A percentile compares a stretch with the other conserved stretches of the same genome.
These are phyloP conservation scores for Lithohypha guttulata DNA, from an alignment of 2,329 filamentous ascomycete species.

Conservation along the genomic window DNA sequence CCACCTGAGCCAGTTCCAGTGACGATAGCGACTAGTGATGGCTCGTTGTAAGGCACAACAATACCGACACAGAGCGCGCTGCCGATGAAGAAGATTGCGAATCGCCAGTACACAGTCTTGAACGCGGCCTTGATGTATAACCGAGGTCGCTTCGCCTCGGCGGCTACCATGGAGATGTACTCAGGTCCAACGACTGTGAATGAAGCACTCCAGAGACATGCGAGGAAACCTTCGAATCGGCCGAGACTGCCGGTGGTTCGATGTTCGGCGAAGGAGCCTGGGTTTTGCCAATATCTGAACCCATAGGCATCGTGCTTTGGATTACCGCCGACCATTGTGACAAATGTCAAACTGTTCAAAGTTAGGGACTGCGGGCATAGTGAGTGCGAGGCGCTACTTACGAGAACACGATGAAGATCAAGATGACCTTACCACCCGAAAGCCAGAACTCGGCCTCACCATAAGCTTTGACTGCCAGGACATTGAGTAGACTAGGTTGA, in stretches of 20 bases:
- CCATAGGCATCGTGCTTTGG: constrained; percentile 58
- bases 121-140: constrained; percentile 57
- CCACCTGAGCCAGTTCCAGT: constrained; percentile 15
- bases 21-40: constrained; percentile 46
- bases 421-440: constrained; percentile 56
- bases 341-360: constrained; percentile 57
- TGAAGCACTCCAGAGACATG: constrained; percentile 58
- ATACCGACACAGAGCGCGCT: constrained; percentile 61
- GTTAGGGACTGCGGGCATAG: constrained; percentile 15
- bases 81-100: constrained; percentile 62
- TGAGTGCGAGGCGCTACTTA: constrained; percentile 57
- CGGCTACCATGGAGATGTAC: constrained; percentile 53
- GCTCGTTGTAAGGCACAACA: constrained; percentile 55
- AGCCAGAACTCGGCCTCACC: constrained; percentile 59
- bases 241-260: constrained; percentile 53
- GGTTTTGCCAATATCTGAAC: constrained; percentile 54
- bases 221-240: constrained; percentile 43
- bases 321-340: constrained; percentile 72
- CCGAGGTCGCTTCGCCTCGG: constrained; percentile 50
- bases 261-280: constrained; percentile 54
- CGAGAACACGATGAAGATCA: constrained; percentile 58
- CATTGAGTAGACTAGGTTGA: constrained; percentile 42
- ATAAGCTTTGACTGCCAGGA: constrained; percentile 57
- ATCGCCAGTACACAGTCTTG: constrained; percentile 56
- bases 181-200: constrained; percentile 53